Conservation (phyloP, 495 filamentous ascomycete genomes). For the Halenospora varia region DNA sequence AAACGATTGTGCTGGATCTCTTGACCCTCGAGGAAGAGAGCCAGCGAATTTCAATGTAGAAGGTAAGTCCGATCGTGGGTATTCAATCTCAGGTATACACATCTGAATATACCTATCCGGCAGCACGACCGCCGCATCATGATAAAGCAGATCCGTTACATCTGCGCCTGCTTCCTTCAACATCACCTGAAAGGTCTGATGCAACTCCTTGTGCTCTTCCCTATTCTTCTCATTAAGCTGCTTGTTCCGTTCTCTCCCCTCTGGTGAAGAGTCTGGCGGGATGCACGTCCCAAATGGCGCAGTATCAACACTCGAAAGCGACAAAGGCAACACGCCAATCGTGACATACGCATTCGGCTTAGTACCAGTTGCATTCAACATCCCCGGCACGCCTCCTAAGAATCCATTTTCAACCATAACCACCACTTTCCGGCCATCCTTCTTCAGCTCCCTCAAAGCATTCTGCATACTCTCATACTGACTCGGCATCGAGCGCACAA, state of each 20-base stretch:
- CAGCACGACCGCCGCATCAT: slow-evolving; percentile 26
- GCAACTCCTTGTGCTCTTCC: not conserved
- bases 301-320: slow-evolving; percentile 16
- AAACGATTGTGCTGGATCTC: slow-evolving; percentile 3
- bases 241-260: slow-evolving; percentile 7
- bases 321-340: slow-evolving; percentile 15
- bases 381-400: slow-evolving; percentile 20
- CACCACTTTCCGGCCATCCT: slow-evolving; percentile 17
- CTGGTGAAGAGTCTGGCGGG: slow-evolving; percentile 11
- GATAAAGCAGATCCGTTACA: not conserved
- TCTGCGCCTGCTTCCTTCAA: not conserved
- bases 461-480: slow-evolving; percentile 15
- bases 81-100: slow-evolving; percentile 32
- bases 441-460: slow-evolving; percentile 12
- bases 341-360: slow-evolving; percentile 1
- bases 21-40: slow-evolving; percentile 20
- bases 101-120: slow-evolving; percentile 28
- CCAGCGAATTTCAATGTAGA: slow-evolving; percentile 29
- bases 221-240: slow-evolving; percentile 3
- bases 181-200: not conserved
- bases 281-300: slow-evolving; percentile 22
- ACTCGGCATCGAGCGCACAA: slow-evolving; percentile 20
- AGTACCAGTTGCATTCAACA: slow-evolving; percentile 13
- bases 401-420: slow-evolving; percentile 23
- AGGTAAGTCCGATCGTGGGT: slow-evolving; percentile 32